Evolutionary conservation across 176 grass and related monocot genomes (phyloP).

Genomic region (Carex parvula): DNA sequence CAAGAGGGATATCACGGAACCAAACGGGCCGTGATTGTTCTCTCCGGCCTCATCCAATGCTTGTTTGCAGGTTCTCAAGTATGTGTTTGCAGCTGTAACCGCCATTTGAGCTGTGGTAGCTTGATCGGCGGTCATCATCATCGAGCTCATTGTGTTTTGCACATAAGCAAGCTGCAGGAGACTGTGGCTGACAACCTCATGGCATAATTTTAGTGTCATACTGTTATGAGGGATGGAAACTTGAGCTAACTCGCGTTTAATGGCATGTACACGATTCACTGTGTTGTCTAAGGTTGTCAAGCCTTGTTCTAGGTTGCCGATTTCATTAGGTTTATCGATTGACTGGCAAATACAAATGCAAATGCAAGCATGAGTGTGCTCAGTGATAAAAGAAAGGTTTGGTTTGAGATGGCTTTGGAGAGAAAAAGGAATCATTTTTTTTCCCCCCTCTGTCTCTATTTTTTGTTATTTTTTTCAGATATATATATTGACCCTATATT

Average conservation of each 20-base stretch:
- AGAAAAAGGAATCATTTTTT: background rate
- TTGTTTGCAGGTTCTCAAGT: background rate
- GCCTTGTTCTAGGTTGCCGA: background rate
- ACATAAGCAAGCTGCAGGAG: background rate
- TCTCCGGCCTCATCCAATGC: background rate
- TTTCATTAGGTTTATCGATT: background rate
- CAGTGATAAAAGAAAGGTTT: background rate
- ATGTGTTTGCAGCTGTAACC: background rate
- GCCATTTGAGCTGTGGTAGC: background rate
- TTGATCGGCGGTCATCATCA: background rate
- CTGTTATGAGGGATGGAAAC: background rate
- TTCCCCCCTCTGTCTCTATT: background rate
- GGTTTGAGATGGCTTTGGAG: background rate
- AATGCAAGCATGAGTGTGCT: background rate
- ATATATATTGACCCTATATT: background rate
- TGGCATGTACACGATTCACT: background rate
- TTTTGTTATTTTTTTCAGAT: background rate
- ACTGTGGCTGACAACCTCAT: background rate
- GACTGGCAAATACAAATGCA: background rate
- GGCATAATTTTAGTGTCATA: background rate
- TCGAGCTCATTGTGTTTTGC: background rate
- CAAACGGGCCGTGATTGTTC: background rate
- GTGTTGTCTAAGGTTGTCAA: background rate
- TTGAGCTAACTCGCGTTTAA: background rate
- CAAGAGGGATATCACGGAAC: background rate